These are phyloP conservation scores for Papiliotrema flavescens DNA, from an alignment of 1,284 basidiomycete genomes.

Conservation along the genomic window DNA sequence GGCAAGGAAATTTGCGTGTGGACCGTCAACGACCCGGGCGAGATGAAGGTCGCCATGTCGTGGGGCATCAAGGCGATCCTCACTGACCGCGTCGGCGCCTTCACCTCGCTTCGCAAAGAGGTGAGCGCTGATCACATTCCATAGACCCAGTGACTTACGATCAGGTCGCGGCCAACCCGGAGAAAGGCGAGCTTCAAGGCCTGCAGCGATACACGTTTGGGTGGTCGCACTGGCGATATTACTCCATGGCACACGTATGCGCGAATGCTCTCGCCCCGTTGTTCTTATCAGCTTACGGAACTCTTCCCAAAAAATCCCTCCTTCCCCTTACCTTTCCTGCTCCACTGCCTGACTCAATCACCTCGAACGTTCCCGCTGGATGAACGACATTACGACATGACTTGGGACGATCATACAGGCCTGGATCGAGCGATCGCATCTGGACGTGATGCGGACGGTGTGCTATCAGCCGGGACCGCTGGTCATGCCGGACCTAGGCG, in stretches of 20 bases:
- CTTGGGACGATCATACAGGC: constrained; percentile 14
- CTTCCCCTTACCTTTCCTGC: neutral
- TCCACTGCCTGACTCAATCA: neutral
- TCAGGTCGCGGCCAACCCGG: constrained; percentile 32
- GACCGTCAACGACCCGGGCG: constrained; percentile 88
- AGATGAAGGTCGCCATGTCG: constrained; percentile 88
- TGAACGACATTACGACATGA: neutral
- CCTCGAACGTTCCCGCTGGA: neutral
- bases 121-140: constrained; percentile 15
- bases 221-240: constrained; percentile 48
- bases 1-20: constrained; percentile 91
- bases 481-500: constrained; percentile 30
- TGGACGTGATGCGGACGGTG: constrained; percentile 39
- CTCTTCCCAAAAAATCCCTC: constrained; percentile 12
- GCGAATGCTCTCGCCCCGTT: constrained; percentile 14
- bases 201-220: constrained; percentile 36
- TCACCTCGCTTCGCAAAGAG: constrained; percentile 37
- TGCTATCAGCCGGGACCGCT: constrained; percentile 43
- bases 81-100: constrained; percentile 61
- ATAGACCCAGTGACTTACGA: constrained; percentile 1
- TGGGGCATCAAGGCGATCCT: constrained; percentile 91
- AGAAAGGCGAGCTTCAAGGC: constrained; percentile 28
- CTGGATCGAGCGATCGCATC: constrained; percentile 37
- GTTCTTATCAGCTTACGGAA: constrained; percentile 39
- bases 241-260: constrained; percentile 45